phyloP scores from a whole-genome alignment of 2,329 filamentous ascomycete species.

The Colletotrichum destructivum region DNA sequence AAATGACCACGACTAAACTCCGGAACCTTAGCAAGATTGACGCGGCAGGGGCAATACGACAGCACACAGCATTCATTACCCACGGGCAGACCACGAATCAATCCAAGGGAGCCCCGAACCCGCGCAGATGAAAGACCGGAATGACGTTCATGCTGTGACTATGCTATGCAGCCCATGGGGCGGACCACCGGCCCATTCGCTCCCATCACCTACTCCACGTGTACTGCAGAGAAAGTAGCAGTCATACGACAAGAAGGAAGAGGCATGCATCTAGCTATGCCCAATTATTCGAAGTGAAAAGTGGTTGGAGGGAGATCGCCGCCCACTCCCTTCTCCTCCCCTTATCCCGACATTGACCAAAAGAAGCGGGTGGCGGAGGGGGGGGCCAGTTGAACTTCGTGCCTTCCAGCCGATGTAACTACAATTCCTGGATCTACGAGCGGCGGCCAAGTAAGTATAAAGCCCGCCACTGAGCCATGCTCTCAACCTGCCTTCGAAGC shows the following conservation, averaged over 20 bases:
- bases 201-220: background rate
- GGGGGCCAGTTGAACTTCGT: conserved; percentile 1
- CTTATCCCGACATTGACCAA: background rate
- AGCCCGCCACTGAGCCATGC: conserved; percentile 3
- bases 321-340: background rate
- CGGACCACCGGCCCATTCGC: background rate
- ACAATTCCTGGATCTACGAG: conserved; percentile 15
- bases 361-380: background rate
- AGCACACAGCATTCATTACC: background rate
- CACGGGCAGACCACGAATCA: background rate
- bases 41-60: conserved; percentile 18
- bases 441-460: conserved; percentile 20
- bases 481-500: background rate
- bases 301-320: conserved; percentile 25
- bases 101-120: conserved; percentile 19
- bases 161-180: conserved; percentile 16
- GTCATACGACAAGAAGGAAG: background rate
- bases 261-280: conserved; percentile 2
- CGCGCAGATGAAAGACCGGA: conserved; percentile 31
- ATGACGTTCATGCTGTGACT: conserved; percentile 30
- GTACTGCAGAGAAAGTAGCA: background rate
- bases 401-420: conserved; percentile 21
- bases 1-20: conserved; percentile 16
- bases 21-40: conserved; percentile 6
- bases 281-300: conserved; percentile 24